A percentile compares a stretch with the other conserved stretches of the same genome.
Evolutionary conservation across 148 eudicot species (phyloP).

Genomic region (Camellia japonica): DNA sequence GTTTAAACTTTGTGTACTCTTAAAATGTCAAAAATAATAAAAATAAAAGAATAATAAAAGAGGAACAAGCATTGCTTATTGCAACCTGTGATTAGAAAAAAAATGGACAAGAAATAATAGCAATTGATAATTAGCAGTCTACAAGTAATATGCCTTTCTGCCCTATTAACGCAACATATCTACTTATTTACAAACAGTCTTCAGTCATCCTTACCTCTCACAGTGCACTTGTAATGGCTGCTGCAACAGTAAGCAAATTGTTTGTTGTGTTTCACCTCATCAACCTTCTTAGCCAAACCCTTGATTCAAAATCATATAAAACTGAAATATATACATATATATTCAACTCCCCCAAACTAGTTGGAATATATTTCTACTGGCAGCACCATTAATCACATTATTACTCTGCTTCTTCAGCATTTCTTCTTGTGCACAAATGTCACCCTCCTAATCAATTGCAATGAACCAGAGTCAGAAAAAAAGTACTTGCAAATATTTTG

Average conservation of each 20-base stretch:
- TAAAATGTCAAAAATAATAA: too few species aligned
- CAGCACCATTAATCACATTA: constrained; percentile 44
- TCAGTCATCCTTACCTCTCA: background rate
- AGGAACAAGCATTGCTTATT: too few species aligned
- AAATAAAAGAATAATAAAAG: too few species aligned
- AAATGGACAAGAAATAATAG: too few species aligned
- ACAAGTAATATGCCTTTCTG: background rate
- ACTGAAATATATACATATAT: background rate
- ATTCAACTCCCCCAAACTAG: constrained; percentile 68
- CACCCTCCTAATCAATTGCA: constrained; percentile 55
- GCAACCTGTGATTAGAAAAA: too few species aligned
- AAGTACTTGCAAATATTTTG: background rate
- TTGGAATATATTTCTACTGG: constrained; percentile 72
- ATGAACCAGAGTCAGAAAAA: background rate
- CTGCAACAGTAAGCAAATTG: background rate
- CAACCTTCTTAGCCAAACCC: background rate
- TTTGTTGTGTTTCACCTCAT: background rate
- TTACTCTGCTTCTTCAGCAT: constrained; percentile 71
- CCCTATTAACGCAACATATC: background rate
- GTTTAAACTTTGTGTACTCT: too few species aligned
- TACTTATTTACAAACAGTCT: background rate
- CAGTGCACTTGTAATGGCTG: too few species aligned
- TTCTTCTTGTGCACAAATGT: constrained; percentile 72
- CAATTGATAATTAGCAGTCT: too few species aligned
- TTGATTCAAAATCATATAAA: background rate